phyloP scores from a whole-genome alignment of 2,329 filamentous ascomycete genomes.

The Hypocrella siamensis region DNA sequence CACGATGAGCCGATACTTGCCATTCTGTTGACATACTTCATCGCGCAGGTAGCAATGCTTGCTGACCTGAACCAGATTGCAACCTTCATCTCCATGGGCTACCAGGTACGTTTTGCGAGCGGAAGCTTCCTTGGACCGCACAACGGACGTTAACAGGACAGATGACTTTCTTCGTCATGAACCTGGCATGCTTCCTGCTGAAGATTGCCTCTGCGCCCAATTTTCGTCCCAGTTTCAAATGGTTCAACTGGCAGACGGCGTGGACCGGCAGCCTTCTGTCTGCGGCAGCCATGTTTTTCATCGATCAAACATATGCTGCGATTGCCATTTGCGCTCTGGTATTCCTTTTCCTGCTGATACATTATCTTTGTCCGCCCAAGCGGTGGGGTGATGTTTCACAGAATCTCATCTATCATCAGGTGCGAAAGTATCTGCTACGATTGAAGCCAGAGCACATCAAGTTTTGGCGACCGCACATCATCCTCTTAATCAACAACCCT shows the following conservation, averaged over 20 bases:
- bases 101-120: conserved; percentile 35
- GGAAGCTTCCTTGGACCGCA: not conserved
- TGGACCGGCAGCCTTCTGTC: conserved; percentile 60
- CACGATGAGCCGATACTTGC: conserved; percentile 63
- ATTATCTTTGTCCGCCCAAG: conserved; percentile 74
- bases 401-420: conserved; percentile 72
- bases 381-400: conserved; percentile 85
- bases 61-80: conserved; percentile 80
- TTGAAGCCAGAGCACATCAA: conserved; percentile 80
- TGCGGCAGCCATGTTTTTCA: conserved; percentile 76
- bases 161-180: conserved; percentile 86
- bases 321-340: conserved; percentile 59
- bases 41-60: conserved; percentile 67
- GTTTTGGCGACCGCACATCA: conserved; percentile 81
- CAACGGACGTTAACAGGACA: conserved; percentile 9
- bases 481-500: conserved; percentile 70
- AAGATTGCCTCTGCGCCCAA: conserved; percentile 82
- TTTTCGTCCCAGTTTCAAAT: conserved; percentile 76
- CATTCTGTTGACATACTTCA: conserved; percentile 57
- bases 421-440: conserved; percentile 74
- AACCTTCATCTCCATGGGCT: conserved; percentile 80
- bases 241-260: conserved; percentile 78
- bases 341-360: conserved; percentile 68
- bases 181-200: conserved; percentile 71
- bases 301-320: conserved; percentile 66